Evolutionary conservation across 140 eudicot species (phyloP).

Genomic region (Anethum foeniculum): DNA sequence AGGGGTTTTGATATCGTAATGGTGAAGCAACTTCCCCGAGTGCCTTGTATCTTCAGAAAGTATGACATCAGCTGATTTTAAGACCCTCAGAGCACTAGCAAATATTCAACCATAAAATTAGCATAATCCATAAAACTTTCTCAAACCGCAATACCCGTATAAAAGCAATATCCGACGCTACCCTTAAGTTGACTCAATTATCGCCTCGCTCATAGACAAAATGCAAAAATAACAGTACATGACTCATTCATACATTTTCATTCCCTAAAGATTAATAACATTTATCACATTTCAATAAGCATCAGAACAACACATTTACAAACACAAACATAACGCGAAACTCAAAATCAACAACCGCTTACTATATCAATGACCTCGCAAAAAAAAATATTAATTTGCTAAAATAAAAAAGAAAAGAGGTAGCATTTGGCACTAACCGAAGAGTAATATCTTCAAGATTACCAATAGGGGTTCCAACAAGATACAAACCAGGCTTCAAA

Average conservation of each 20-base stretch:
- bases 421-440: constrained; percentile 25
- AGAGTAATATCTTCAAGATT: constrained; percentile 88
- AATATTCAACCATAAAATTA: not conserved
- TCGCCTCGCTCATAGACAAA: not conserved
- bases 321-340: not conserved
- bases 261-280: not conserved
- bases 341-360: not conserved
- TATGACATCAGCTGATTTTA: constrained; percentile 80
- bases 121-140: not conserved
- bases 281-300: not conserved
- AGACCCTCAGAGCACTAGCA: constrained; percentile 67
- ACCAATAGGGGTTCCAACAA: constrained; percentile 92
- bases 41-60: constrained; percentile 94
- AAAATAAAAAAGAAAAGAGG: not conserved
- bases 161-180: not conserved
- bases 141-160: not conserved
- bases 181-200: not conserved
- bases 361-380: too few relatives aligned
- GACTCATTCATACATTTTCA: not conserved
- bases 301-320: not conserved
- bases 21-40: constrained; percentile 80
- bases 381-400: too few relatives aligned
- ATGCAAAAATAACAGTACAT: not conserved
- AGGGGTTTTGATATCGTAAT: constrained; percentile 70
- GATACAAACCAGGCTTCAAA: constrained; percentile 75